A percentile compares a stretch with the other conserved stretches of the same genome.
phyloP scores from a whole-genome alignment of 108 stramenopile genomes.

The Nannochloropsis granulata region DNA sequence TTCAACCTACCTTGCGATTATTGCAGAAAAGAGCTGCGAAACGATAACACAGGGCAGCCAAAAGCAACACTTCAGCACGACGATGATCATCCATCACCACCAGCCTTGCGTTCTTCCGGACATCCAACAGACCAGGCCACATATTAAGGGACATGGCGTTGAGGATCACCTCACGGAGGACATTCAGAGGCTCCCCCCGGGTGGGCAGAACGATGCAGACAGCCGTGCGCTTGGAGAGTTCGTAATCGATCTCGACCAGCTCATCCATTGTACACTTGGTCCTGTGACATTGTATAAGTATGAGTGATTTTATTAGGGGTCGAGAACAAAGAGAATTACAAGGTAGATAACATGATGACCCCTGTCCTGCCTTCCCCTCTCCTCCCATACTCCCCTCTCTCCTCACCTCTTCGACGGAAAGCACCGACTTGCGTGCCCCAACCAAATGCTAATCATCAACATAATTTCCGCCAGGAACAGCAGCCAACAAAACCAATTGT shows the following conservation, averaged over 20 bases:
- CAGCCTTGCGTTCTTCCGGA: background rate
- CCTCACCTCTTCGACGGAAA: background rate
- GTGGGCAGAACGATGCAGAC: background rate
- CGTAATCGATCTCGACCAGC: background rate
- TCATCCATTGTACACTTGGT: background rate
- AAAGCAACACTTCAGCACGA: background rate
- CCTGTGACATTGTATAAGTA: background rate
- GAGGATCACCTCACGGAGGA: background rate
- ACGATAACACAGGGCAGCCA: background rate
- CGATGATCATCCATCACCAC: background rate
- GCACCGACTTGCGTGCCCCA: background rate
- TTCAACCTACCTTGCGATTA: background rate
- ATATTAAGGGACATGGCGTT: background rate
- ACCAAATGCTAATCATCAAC: background rate
- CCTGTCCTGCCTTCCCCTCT: too few relatives aligned
- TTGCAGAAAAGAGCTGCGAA: background rate
- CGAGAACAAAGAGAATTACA: too few relatives aligned
- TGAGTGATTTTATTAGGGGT: too few relatives aligned
- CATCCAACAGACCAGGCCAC: background rate
- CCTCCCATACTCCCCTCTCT: background rate
- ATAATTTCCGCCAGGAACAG: background rate
- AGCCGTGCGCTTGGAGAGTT: background rate
- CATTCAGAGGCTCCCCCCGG: background rate
- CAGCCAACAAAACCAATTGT: background rate
- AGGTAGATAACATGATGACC: too few relatives aligned